Evolutionary conservation across 495 filamentous ascomycete genomes (phyloP).

Genomic region (Penicillium malachiteum): DNA sequence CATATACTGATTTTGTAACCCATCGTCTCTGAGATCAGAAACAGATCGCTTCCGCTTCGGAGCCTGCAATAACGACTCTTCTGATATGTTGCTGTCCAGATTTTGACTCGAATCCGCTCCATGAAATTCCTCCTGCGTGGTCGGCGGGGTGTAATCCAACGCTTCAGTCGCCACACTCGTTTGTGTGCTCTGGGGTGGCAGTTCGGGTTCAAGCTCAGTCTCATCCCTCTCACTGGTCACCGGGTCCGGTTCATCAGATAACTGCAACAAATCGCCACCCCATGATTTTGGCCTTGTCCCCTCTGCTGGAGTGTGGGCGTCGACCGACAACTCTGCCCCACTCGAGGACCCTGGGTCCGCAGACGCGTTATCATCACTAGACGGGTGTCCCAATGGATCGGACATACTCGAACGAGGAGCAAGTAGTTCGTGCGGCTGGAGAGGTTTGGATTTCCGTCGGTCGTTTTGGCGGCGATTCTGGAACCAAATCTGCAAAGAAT

Average conservation of each 20-base stretch:
- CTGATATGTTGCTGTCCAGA: constrained; percentile 9
- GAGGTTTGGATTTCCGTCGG: constrained; percentile 83
- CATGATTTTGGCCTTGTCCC: constrained; percentile 21
- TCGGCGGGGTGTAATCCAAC: constrained; percentile 29
- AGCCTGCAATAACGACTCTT: constrained; percentile 23
- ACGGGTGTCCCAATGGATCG: constrained; percentile 53
- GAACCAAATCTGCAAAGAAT: constrained; percentile 84
- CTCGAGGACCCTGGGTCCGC: constrained; percentile 36
- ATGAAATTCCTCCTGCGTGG: constrained; percentile 22
- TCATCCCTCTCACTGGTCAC: constrained; percentile 26
- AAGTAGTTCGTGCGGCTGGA: constrained; percentile 77
- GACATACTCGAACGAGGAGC: constrained; percentile 48
- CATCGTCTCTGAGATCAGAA: constrained; percentile 28
- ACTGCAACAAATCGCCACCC: constrained; percentile 28
- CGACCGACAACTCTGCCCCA: constrained; percentile 28
- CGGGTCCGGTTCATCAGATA: constrained; percentile 35
- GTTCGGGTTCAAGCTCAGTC: constrained; percentile 15
- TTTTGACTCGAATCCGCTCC: constrained; percentile 17
- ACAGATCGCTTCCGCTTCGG: constrained; percentile 41
- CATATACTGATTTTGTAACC: constrained; percentile 9
- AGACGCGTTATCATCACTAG: constrained; percentile 43
- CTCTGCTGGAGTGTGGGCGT: constrained; percentile 21
- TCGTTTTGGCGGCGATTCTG: constrained; percentile 96
- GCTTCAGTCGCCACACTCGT: constrained; percentile 39
- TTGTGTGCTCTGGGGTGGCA: constrained; percentile 32